Conservation (phyloP, 1,139 yeast genomes). For the Debaryomycetaceae sp. region DNA sequence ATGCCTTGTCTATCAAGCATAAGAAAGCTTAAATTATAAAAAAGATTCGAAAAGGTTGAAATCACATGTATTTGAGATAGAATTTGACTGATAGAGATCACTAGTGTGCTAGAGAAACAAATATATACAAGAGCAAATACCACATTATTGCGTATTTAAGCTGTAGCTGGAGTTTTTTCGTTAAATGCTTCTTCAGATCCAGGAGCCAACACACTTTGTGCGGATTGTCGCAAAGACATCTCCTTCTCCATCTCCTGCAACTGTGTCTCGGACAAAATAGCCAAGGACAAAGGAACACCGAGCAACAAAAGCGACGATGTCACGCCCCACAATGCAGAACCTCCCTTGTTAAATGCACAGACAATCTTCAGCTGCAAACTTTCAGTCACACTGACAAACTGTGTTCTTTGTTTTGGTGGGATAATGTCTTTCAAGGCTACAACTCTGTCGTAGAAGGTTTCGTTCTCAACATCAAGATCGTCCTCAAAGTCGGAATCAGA, state of each 20-base stretch:
- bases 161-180: constrained; percentile 7
- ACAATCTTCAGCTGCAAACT: constrained; percentile 36
- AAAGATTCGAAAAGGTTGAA: background rate
- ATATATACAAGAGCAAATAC: constrained; percentile 14
- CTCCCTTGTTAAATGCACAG: constrained; percentile 55
- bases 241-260: constrained; percentile 92
- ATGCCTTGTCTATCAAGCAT: constrained; percentile 81
- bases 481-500: constrained; percentile 62
- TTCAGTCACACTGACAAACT: constrained; percentile 33
- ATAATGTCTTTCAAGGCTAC: constrained; percentile 88
- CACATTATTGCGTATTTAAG: constrained; percentile 3
- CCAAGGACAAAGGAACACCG: constrained; percentile 90
- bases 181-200: constrained; percentile 58
- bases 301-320: constrained; percentile 81
- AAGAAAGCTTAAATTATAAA: constrained; percentile 43
- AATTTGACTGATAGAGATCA: constrained; percentile 5
- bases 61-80: background rate
- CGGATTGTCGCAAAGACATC: constrained; percentile 80
- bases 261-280: constrained; percentile 90
- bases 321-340: constrained; percentile 77
- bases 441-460: constrained; percentile 81
- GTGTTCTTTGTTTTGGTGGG: constrained; percentile 80
- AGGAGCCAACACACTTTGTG: constrained; percentile 79
- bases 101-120: constrained; percentile 2
- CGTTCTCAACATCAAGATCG: constrained; percentile 77